Conservation (phyloP, 2,329 filamentous ascomycete species). For the Sporothrix brunneoviolacea region DNA sequence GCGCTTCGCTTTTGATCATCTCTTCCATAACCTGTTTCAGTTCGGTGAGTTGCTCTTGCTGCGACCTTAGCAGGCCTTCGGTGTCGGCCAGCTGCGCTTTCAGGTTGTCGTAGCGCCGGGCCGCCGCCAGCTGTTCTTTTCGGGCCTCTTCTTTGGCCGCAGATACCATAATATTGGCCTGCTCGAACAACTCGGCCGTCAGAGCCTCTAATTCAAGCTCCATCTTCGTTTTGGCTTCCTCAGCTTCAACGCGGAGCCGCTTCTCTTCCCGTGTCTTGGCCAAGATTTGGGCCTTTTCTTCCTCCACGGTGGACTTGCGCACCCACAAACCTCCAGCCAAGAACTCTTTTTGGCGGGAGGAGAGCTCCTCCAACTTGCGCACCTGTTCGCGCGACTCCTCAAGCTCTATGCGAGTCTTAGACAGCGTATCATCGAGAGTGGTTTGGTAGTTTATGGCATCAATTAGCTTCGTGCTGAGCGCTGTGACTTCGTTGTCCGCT, state of each 20-base stretch:
- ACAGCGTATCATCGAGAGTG: conserved; percentile 78
- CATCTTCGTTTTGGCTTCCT: conserved; percentile 79
- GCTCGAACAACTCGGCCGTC: conserved; percentile 90
- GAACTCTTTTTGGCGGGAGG: conserved; percentile 64
- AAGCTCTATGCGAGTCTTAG: conserved; percentile 75
- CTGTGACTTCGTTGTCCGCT: conserved; percentile 68
- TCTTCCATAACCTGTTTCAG: conserved; percentile 89
- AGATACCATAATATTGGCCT: conserved; percentile 98
- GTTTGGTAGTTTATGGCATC: conserved; percentile 97
- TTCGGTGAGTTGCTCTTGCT: conserved; percentile 88
- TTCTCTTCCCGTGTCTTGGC: conserved; percentile 58
- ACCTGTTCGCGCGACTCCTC: conserved; percentile 64
- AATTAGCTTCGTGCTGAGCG: conserved; percentile 90
- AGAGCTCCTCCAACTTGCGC: conserved; percentile 56
- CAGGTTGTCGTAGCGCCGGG: conserved; percentile 82
- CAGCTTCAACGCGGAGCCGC: conserved; percentile 54
- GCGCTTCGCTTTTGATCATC: conserved; percentile 56
- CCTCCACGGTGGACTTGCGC: conserved; percentile 65
- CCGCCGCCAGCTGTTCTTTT: conserved; percentile 70
- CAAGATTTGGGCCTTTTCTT: conserved; percentile 57
- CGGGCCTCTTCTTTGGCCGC: conserved; percentile 84
- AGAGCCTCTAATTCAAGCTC: conserved; percentile 87
- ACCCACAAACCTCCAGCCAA: conserved; percentile 70
- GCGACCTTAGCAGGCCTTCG: conserved; percentile 75
- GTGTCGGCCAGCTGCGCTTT: conserved; percentile 80